Conservation (phyloP, 1,139 yeast species). For the Yamadazyma oceani region DNA sequence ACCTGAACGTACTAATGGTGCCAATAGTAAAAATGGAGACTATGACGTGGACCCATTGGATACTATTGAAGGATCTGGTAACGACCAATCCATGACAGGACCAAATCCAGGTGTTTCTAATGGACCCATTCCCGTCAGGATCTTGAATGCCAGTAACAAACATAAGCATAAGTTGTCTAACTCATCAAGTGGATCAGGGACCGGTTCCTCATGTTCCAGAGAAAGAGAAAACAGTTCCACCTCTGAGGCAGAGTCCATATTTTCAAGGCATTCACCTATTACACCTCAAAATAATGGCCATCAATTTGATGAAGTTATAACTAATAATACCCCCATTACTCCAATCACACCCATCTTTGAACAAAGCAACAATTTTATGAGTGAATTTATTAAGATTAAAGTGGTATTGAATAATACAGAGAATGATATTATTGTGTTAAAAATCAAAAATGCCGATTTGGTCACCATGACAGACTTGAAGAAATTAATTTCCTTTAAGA, state of each 20-base stretch:
- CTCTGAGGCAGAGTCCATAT: slow-evolving; percentile 10
- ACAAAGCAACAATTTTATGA: neutral
- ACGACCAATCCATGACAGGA: no score
- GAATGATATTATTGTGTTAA: slow-evolving; percentile 33
- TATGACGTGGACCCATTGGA: no score
- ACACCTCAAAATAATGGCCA: slow-evolving; percentile 9
- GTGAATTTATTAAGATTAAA: slow-evolving; percentile 32
- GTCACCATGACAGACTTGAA: slow-evolving; percentile 32
- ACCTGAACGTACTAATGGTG: neutral
- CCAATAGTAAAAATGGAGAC: neutral
- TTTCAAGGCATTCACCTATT: slow-evolving; percentile 12
- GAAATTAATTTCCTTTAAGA: slow-evolving; percentile 31
- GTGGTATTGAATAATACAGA: slow-evolving; percentile 31
- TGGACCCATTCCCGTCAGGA: no score
- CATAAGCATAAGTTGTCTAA: slow-evolving; percentile 1
- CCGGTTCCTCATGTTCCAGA: neutral
- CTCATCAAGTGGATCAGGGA: neutral
- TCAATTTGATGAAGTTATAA: slow-evolving; percentile 5
- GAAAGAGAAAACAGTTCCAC: slow-evolving; percentile 3
- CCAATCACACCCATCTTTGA: slow-evolving; percentile 22
- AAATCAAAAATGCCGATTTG: slow-evolving; percentile 26
- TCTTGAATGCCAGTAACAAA: no score
- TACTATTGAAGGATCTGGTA: no score
- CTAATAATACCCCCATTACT: slow-evolving; percentile 18
- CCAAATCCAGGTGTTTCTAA: no score